phyloP scores from a whole-genome alignment of 345 rosid species.

The Bruguiera sexangula region DNA sequence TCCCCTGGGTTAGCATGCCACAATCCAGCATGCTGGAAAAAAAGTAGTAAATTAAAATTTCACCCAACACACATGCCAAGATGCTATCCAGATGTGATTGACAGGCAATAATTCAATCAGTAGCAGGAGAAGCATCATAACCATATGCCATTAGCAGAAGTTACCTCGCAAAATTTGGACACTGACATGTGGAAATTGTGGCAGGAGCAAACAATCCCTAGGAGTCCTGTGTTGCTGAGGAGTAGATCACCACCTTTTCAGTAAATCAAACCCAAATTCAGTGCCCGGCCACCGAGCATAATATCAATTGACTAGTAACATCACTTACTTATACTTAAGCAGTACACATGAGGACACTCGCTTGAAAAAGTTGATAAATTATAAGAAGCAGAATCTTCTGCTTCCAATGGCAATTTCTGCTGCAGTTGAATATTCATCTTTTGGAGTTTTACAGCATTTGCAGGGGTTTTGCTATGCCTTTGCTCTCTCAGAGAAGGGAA shows the following conservation, averaged over 20 bases:
- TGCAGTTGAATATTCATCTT: constrained; percentile 12
- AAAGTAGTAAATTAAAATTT: constrained; percentile 8
- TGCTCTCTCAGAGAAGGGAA: constrained; percentile 21
- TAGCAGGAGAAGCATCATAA: neutral
- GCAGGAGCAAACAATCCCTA: constrained; percentile 48
- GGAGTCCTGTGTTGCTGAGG: constrained; percentile 46
- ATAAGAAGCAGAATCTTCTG: constrained; percentile 21
- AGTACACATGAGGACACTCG: constrained; percentile 39
- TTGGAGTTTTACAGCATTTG: constrained; percentile 20
- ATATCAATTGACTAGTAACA: constrained; percentile 2
- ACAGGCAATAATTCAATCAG: neutral
- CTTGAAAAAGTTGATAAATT: constrained; percentile 21
- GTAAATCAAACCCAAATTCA: constrained; percentile 15
- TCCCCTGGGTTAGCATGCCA: constrained; percentile 41
- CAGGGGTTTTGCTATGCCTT: constrained; percentile 8
- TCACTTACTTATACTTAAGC: constrained; percentile 43
- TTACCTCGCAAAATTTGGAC: constrained; percentile 53
- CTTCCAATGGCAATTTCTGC: constrained; percentile 14
- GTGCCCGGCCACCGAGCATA: neutral
- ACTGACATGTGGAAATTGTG: constrained; percentile 49
- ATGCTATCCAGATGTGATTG: neutral
- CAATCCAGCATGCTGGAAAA: constrained; percentile 48
- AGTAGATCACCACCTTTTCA: constrained; percentile 48
- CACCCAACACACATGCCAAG: neutral
- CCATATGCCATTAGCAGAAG: constrained; percentile 6